A percentile compares a stretch with the other conserved stretches of the same genome.
Conservation (phyloP, 441 rosid species). For the Corymbia calophylla region DNA sequence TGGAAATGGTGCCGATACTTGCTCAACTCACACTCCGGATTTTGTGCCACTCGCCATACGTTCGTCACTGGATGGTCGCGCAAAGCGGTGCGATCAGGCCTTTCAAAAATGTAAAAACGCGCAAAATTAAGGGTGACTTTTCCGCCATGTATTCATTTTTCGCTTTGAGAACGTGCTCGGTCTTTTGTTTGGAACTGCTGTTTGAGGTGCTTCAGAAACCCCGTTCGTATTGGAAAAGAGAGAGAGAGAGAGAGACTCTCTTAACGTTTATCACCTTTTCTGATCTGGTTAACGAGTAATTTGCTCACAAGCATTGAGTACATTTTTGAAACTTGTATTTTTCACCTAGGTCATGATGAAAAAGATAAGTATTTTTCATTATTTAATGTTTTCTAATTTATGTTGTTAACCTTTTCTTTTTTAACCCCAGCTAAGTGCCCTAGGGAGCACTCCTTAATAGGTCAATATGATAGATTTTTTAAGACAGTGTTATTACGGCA, state of each 20-base stretch:
- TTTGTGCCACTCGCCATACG: slow-evolving; percentile 71
- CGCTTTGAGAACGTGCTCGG: neutral
- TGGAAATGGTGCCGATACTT: slow-evolving; percentile 40
- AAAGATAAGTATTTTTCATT: neutral
- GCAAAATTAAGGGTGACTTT: neutral
- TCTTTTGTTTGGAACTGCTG: neutral
- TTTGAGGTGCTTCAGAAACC: neutral
- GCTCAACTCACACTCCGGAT: slow-evolving; percentile 44
- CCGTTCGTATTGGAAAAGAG: neutral
- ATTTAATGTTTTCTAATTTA: neutral
- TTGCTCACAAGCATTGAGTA: neutral
- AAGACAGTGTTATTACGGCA: neutral
- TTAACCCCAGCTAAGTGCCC: neutral
- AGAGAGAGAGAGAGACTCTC: neutral
- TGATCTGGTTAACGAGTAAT: neutral
- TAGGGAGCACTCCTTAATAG: neutral
- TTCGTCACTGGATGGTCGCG: slow-evolving; percentile 43
- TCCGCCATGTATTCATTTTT: neutral
- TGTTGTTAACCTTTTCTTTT: neutral
- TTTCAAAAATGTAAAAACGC: neutral
- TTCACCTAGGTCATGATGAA: neutral
- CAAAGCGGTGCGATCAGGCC: slow-evolving; percentile 47
- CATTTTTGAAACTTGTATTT: neutral
- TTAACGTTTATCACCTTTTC: neutral
- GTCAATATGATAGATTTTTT: neutral